Base-by-base conservation (phyloP, 495 filamentous ascomycete genomes). In the Podospora appendiculata region DNA sequence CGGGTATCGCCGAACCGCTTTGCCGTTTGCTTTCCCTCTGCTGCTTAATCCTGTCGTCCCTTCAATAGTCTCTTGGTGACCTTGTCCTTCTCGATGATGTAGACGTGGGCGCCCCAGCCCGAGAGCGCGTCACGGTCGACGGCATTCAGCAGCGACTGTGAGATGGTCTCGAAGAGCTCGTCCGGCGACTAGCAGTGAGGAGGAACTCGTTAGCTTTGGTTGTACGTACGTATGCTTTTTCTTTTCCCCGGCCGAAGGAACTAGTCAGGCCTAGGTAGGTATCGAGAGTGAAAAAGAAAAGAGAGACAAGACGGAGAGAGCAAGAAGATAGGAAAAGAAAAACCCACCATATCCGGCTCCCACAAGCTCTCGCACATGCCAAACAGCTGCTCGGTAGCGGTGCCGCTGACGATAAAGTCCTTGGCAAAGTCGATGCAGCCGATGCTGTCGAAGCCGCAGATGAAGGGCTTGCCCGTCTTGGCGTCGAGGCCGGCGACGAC, bases 41-140 rank as follows among this genome's bases (percentile, higher is more conserved):
- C n/a, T n/a, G 40, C 64, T 59, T 80, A 79, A 67, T 79, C 77
- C 68, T 79, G 76, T 65, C 77, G 70, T 68, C 93, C 91, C 82
- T 98, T 98, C 65, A 98, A 72, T 79, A 97, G 79, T 64, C 93
- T 79, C 85, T 98, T 95, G 62, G 92, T 96, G 41, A 97, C 90
- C 84, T 97, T 97, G 72, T 95, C 90, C 79, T 97, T 98, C 80
- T 97, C 94, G 71, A 98, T 93, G 59, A 98, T 90, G 71, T 96
- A 97, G 56, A 98, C 93, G 61, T 97, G 89, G 35, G 93, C 93
- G 65, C 93, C 93, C 93, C 93, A 98, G 58, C 93, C 93, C 10
- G 91, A 95, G 44, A 98, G 76, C 44, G 93, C 93, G 69, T 98
- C 93, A 69, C 93, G 78, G 70, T 98, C 93, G 33, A 98, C 90